Percentiles rank a stretch among this genome's conserved stretches.
phyloP scores from a whole-genome alignment of 208 protist genomes.

The Leishmania guyanensis region DNA sequence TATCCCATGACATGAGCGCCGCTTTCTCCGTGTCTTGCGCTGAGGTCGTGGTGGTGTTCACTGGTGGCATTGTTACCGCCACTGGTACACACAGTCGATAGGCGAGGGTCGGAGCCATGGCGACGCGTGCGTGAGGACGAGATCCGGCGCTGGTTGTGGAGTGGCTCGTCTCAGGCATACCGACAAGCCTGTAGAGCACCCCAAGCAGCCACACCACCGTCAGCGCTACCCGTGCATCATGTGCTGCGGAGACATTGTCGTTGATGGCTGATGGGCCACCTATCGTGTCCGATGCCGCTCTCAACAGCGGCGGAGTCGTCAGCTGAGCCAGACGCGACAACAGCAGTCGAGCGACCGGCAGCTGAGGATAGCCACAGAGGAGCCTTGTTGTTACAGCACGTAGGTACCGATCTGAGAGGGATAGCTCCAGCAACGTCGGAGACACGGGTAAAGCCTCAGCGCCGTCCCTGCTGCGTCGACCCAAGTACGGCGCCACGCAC shows the following conservation, averaged over 20 bases:
- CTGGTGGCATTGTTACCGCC: neutral
- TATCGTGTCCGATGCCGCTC: neutral
- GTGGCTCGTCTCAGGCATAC: neutral
- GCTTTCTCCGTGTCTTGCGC: neutral
- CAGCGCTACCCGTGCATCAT: neutral
- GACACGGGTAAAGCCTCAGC: neutral
- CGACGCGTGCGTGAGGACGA: neutral
- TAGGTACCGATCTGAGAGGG: constrained; percentile 24
- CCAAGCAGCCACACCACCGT: constrained; percentile 12
- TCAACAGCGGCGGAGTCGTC: neutral
- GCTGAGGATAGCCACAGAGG: constrained; percentile 24
- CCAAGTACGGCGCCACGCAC: constrained; percentile 22
- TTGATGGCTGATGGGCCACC: neutral
- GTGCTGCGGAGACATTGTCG: neutral
- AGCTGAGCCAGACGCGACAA: constrained; percentile 24
- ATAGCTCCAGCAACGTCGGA: constrained; percentile 5
- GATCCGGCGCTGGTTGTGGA: neutral
- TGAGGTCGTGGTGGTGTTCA: neutral
- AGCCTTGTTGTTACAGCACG: constrained; percentile 21
- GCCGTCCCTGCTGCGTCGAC: neutral
- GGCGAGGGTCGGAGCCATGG: neutral
- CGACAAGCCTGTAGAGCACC: neutral
- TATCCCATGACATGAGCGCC: neutral
- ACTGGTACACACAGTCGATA: constrained; percentile 22
- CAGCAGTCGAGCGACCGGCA: constrained; percentile 31